Base-by-base conservation (phyloP, 2,329 filamentous ascomycete species). In the Ceratocystis diversiconidia region DNA sequence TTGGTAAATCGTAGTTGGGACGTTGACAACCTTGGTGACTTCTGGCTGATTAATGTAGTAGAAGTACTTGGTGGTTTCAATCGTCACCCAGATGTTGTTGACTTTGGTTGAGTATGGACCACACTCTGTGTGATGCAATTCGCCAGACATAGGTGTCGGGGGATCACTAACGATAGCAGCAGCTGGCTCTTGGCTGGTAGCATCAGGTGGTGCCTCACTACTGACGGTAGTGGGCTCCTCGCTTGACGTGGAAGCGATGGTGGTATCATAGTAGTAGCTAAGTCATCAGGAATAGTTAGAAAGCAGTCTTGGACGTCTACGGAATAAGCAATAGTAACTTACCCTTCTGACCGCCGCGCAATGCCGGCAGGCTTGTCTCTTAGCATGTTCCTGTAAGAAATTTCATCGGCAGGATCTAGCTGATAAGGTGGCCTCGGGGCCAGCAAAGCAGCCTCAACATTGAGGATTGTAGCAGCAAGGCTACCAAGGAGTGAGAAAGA, bases 31-130 rank as follows among this genome's bases (percentile, higher is more conserved):
- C 52, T 68, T 63, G 19, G 60, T 66, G 46, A 19, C 60, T 5
- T 59, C 61, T 17, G 69, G 61, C 64, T 69, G 70, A 52, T 70
- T 64, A 6, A 71, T 71, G 19, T 57, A 25, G 46, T 22, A 66
- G 19, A 62, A 65, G 17, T 36, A 64, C 8, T 70, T 70, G n/a
- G 67, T 69, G 46, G 67, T 68, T 19, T 70, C 66, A 32, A 70
- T 36, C 5, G 63, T 67, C 25, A 65, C 32, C n/a, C 68, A 65
- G n/a, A 69, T 71, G 12, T 69, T 68, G 17, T 71, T 68, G 15
- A 64, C 22, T 15, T 30, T 36, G 10, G 48, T 64, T 3, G 64
- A 62, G 46, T 62, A 60, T 1, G 46, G 55, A 7, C 22, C 46
- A 32, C 66, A 67, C 15, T 55, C 41, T 1, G 66, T 65, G 32